A percentile compares a stretch with the other conserved stretches of the same genome.
Evolutionary conservation across 2,329 filamentous ascomycete genomes (phyloP).

Genomic region (Penicillium sp.): DNA sequence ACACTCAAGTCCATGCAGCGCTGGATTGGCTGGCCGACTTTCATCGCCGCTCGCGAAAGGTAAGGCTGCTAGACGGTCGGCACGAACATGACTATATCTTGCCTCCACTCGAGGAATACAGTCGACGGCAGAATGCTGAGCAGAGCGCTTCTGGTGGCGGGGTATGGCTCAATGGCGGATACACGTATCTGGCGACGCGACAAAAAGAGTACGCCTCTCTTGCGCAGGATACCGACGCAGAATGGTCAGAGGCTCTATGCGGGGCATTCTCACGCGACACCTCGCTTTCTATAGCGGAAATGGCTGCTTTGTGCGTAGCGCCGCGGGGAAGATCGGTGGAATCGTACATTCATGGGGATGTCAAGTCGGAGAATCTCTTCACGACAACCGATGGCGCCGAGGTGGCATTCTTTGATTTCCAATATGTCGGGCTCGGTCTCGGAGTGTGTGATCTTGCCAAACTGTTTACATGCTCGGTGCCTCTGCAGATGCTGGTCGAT

Average conservation of each 20-base stretch:
- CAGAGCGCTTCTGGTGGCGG: constrained; percentile 19
- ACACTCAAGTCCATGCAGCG: constrained; percentile 48
- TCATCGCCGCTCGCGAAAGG: constrained; percentile 51
- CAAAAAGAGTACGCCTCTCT: constrained; percentile 52
- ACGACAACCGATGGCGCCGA: constrained; percentile 45
- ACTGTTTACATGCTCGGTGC: constrained; percentile 61
- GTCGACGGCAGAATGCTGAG: constrained; percentile 24
- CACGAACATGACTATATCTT: constrained; percentile 29
- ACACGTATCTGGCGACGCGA: constrained; percentile 62
- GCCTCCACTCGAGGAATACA: constrained; percentile 53
- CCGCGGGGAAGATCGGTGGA: constrained; percentile 45
- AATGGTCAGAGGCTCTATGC: constrained; percentile 53
- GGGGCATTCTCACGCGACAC: constrained; percentile 14
- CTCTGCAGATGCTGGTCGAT: constrained; percentile 46
- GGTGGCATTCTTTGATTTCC: constrained; percentile 64
- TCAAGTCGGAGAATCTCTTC: constrained; percentile 65
- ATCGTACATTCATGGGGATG: constrained; percentile 61
- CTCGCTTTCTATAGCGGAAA: constrained; percentile 45
- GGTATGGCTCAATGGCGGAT: constrained; percentile 61
- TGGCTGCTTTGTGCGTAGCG: constrained; percentile 49
- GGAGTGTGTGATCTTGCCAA: constrained; percentile 63
- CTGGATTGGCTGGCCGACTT: constrained; percentile 60
- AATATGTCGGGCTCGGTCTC: constrained; percentile 59
- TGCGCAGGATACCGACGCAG: constrained; percentile 43
- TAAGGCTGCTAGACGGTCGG: no score